Evolutionary conservation across 2,329 filamentous ascomycete species (phyloP).

Genomic region (Aureobasidium subglaciale): DNA sequence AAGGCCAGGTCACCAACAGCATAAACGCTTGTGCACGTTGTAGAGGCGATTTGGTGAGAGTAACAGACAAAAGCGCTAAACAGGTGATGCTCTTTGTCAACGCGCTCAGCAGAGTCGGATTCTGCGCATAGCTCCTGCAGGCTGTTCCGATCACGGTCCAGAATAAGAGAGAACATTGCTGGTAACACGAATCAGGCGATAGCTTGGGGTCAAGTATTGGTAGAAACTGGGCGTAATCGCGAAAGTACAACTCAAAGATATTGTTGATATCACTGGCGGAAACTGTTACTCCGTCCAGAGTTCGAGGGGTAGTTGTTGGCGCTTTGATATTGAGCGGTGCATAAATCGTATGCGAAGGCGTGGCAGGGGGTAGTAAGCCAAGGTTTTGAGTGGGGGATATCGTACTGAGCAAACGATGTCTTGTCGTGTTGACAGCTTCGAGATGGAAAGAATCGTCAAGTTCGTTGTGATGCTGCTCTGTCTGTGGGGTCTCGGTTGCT

Average conservation of each 20-base stretch:
- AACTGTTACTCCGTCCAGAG: neutral
- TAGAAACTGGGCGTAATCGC: neutral
- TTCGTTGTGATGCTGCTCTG: neutral
- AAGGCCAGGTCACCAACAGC: neutral
- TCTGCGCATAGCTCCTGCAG: slow-evolving; percentile 1
- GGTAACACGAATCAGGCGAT: neutral
- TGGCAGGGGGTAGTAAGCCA: neutral
- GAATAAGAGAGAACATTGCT: neutral
- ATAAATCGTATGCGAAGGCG: neutral
- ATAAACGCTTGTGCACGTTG: slow-evolving; percentile 1
- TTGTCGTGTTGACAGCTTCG: neutral
- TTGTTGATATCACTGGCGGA: neutral
- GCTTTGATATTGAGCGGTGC: neutral
- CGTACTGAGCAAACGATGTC: neutral
- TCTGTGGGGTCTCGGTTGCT: neutral
- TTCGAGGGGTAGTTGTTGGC: slow-evolving; percentile 1
- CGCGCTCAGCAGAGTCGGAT: neutral
- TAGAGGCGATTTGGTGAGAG: neutral
- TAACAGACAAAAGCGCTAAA: neutral
- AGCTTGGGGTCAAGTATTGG: neutral
- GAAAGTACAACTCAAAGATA: slow-evolving; percentile 1
- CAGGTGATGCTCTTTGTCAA: neutral
- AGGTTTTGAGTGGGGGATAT: neutral
- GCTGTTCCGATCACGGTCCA: slow-evolving; percentile 5
- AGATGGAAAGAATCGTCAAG: neutral